Conservation (phyloP, 1,139 yeast species). For the Suhomyces yuchorum region DNA sequence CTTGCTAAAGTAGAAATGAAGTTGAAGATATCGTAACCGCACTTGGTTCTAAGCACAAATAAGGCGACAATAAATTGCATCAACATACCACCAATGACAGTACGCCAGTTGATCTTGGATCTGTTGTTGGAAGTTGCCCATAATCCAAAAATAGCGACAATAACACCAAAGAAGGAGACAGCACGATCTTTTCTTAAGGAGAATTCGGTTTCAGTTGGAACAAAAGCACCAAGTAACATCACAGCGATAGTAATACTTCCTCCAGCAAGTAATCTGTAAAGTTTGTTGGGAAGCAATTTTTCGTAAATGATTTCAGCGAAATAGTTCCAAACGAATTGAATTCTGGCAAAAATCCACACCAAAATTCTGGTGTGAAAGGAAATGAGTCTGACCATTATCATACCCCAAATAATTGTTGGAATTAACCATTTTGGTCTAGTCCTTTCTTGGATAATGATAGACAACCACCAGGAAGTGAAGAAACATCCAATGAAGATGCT, state of each 20-base stretch:
- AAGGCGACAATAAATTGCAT: constrained; percentile 64
- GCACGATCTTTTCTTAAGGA: constrained; percentile 58
- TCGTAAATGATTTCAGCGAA: constrained; percentile 43
- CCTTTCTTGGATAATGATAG: constrained; percentile 55
- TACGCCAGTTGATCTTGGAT: constrained; percentile 55
- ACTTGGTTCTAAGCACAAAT: constrained; percentile 61
- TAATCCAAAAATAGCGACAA: constrained; percentile 50
- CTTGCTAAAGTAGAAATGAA: constrained; percentile 63
- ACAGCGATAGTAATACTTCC: constrained; percentile 49
- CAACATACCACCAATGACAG: constrained; percentile 63
- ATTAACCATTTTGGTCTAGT: constrained; percentile 63
- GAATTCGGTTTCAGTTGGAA: constrained; percentile 52
- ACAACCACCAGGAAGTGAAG: constrained; percentile 70
- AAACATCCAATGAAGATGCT: constrained; percentile 44
- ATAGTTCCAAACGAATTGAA: constrained; percentile 42
- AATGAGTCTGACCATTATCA: constrained; percentile 55
- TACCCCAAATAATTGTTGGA: constrained; percentile 60
- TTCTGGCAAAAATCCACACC: constrained; percentile 29
- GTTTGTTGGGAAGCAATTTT: constrained; percentile 35
- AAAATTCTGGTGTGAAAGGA: constrained; percentile 54
- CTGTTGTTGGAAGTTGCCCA: constrained; percentile 53
- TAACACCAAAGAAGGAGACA: constrained; percentile 58
- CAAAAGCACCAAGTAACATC: constrained; percentile 56
- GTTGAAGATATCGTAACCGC: constrained; percentile 65
- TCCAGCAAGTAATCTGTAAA: constrained; percentile 46